Percentiles rank a stretch among this genome's conserved stretches.
Evolutionary conservation across 75 land plant genomes (phyloP).

Genomic region (Azolla pinnata): DNA sequence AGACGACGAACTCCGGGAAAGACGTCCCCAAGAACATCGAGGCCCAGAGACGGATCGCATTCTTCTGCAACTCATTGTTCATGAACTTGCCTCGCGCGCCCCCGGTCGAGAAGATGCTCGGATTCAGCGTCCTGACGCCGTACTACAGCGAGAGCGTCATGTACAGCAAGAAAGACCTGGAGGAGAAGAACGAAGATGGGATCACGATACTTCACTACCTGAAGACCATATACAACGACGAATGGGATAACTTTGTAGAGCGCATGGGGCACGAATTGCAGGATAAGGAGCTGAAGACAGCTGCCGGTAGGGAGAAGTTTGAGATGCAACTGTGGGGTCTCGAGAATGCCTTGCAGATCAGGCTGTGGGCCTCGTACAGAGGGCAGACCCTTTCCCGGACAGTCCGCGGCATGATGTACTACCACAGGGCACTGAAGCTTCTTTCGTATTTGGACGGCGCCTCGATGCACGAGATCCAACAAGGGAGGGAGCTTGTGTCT

Average conservation of each 20-base stretch:
- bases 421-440: slow-evolving; percentile 66
- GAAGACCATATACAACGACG: slow-evolving; percentile 71
- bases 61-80: slow-evolving; percentile 86
- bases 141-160: slow-evolving; percentile 78
- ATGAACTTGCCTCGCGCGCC: slow-evolving; percentile 95
- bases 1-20: slow-evolving; percentile 53
- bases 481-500: slow-evolving; percentile 3
- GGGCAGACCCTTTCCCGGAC: slow-evolving; percentile 48
- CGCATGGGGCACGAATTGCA: slow-evolving; percentile 51
- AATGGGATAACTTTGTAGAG: slow-evolving; percentile 71
- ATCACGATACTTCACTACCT: slow-evolving; percentile 68
- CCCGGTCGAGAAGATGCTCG: slow-evolving; percentile 67
- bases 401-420: slow-evolving; percentile 76
- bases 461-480: slow-evolving; percentile 17
- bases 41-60: slow-evolving; percentile 74
- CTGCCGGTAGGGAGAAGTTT: no score
- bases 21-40: slow-evolving; percentile 74
- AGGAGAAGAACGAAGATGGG: slow-evolving; percentile 75
- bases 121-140: slow-evolving; percentile 86
- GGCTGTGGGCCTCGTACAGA: slow-evolving; percentile 74
- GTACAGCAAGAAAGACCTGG: slow-evolving; percentile 59
- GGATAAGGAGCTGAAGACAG: slow-evolving; percentile 29
- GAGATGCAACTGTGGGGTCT: slow-evolving; percentile 50
- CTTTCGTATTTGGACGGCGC: slow-evolving; percentile 37
- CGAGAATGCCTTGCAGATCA: slow-evolving; percentile 43